Percentiles rank a stretch among this genome's conserved stretches.
These are phyloP conservation scores for Aspergillus diversus DNA, from an alignment of 495 filamentous ascomycete species.

Conservation along the genomic window DNA sequence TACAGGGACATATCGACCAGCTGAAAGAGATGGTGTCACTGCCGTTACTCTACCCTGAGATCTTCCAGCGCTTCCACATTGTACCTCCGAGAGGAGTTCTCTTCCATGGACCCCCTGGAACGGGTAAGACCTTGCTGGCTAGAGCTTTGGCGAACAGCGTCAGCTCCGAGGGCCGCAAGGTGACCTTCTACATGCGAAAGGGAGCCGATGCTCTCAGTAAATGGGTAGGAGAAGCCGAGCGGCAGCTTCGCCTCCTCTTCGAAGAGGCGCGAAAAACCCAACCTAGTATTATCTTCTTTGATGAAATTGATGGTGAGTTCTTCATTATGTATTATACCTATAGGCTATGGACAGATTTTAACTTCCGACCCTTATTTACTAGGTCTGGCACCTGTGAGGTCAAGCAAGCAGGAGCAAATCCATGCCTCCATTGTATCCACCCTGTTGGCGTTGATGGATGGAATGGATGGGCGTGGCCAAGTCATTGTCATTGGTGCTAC, in stretches of 20 bases:
- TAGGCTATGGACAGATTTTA: neutral
- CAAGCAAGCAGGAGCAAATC: conserved; percentile 97
- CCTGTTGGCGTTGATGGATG: conserved; percentile 94
- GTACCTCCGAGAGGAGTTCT: conserved; percentile 92
- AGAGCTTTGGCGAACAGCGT: conserved; percentile 86
- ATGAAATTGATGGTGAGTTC: conserved; percentile 87
- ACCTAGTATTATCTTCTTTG: conserved; percentile 99
- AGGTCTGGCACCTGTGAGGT: conserved; percentile 88
- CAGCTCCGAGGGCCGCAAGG: conserved; percentile 79
- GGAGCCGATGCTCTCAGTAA: conserved; percentile 96
- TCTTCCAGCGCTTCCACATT: conserved; percentile 90
- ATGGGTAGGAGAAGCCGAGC: conserved; percentile 98
- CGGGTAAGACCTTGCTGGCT: conserved; percentile 94
- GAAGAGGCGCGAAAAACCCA: conserved; percentile 95
- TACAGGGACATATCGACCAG: conserved; percentile 90
- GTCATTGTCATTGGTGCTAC: conserved; percentile 98
- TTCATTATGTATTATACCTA: neutral
- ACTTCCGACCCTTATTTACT: neutral
- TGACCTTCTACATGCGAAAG: conserved; percentile 99
- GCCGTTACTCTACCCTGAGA: conserved; percentile 90
- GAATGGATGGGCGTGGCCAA: conserved; percentile 97
- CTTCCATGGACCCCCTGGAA: conserved; percentile 96
- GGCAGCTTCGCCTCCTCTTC: conserved; percentile 89
- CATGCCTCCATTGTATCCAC: conserved; percentile 98
- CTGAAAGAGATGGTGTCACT: conserved; percentile 98